Percentiles rank a stretch among this genome's conserved stretches.
These are phyloP conservation scores for Craterostigma plantagineum DNA, from an alignment of 257 asterid genomes.

Conservation along the genomic window DNA sequence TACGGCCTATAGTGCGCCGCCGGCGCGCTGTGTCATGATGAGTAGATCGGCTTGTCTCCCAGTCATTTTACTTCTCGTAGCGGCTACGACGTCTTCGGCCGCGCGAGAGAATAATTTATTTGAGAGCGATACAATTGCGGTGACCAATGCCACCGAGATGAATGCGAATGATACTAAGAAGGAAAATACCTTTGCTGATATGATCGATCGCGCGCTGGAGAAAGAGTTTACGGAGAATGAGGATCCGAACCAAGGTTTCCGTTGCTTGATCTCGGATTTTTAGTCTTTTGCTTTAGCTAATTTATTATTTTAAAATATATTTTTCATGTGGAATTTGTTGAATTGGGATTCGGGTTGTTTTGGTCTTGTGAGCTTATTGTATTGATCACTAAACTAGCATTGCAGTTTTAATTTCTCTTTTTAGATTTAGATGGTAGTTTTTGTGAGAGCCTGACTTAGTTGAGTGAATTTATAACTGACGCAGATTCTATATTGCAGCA, in stretches of 20 bases:
- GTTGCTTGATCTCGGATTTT: slow-evolving; percentile 23
- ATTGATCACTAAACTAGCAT: no score
- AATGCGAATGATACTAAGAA: slow-evolving; percentile 27
- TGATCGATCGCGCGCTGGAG: slow-evolving; percentile 90
- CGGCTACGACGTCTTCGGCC: slow-evolving; percentile 10
- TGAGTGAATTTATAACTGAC: no score
- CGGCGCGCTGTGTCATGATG: slow-evolving; percentile 44
- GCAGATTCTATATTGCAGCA: slow-evolving; percentile 26
- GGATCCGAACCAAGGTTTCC: slow-evolving; percentile 69
- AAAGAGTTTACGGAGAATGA: slow-evolving; percentile 88
- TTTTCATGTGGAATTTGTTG: not conserved
- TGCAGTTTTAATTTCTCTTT: no score
- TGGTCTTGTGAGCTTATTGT: no score
- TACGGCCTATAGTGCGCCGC: slow-evolving; percentile 38
- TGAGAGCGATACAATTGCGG: slow-evolving; percentile 10
- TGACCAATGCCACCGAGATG: slow-evolving; percentile 17
- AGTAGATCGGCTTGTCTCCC: slow-evolving; percentile 23
- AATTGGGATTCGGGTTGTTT: no score
- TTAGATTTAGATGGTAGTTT: no score
- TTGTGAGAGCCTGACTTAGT: no score
- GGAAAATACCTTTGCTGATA: slow-evolving; percentile 83
- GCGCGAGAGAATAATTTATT: slow-evolving; percentile 23
- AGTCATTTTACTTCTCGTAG: slow-evolving; percentile 11
- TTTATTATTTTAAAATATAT: not conserved
- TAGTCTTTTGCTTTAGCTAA: slow-evolving; percentile 7